Base-by-base conservation (phyloP, 2,329 filamentous ascomycete species). In the Fusarium subtropicale region DNA sequence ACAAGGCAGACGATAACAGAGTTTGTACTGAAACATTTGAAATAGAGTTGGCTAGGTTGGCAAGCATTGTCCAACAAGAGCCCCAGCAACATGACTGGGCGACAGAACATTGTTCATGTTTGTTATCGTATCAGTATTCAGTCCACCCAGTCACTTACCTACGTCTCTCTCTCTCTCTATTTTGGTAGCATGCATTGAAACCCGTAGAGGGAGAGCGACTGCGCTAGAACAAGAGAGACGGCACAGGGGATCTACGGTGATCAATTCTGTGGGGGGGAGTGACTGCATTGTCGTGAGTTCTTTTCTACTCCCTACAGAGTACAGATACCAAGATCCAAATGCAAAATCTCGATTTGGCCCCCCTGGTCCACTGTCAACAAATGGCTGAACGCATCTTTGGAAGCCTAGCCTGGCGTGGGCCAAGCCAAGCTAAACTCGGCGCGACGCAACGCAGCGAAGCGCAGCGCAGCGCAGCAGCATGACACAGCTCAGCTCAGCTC, bases 301-400 rank as follows among this genome's bases (percentile, higher is more conserved):
- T 34, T 51, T 28, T 24, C 39, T 51, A 30, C 48, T 51, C 48
- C 16, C 47, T 51, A 51, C 33, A 13, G 34, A 39, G 33, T 51
- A 51, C 33, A 13, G 34, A 39, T 22, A 28, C 26, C 33, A 51
- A 50, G 71, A 73, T 73, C 59, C 62, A 71, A 66, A 71, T 73
- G 68, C 64, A 59, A 73, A 73, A 73, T 73, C 71, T 71, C 68
- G 71, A 73, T 71, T 71, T 56, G 47, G 60, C 65, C 64, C 58
- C 63, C 53, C 54, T 64, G 58, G 45, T 54, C 45, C 38, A 54
- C 53, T 44, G 42, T 51, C 63, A 54, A 45, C 47, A 30, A 62
- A 62, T 56, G 51, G 44, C 44, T 64, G 58, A 31, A 62, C 44
- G 28, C 52, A 52, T 38, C 44, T 47, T 36, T 28, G 22, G 33